Percentiles rank a stretch among this genome's conserved stretches.
Evolutionary conservation across 106 monocot genomes (phyloP).

Genomic region (Phalaenopsis aphrodite): DNA sequence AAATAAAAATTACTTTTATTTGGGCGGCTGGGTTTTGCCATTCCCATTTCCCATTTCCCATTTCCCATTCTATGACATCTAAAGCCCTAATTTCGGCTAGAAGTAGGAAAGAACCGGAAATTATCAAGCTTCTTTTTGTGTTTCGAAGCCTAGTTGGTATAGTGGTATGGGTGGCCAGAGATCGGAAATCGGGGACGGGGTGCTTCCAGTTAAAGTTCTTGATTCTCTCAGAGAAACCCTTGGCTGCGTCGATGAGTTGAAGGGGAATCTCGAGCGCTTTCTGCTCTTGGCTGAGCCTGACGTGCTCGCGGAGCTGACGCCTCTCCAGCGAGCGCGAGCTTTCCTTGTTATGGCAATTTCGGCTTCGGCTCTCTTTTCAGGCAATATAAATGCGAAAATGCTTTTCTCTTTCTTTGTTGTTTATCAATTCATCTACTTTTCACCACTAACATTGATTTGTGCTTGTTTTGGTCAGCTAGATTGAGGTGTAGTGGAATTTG

Average conservation of each 20-base stretch:
- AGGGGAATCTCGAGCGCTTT: constrained; percentile 38
- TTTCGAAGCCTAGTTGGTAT: background rate
- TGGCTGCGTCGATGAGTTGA: constrained; percentile 27
- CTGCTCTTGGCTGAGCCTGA: constrained; percentile 61
- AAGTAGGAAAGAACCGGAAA: background rate
- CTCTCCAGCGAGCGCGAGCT: constrained; percentile 67
- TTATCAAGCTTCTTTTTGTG: background rate
- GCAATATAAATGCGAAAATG: background rate
- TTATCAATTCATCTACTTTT: background rate
- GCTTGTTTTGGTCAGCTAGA: constrained; percentile 36
- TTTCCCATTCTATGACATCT: too few species aligned
- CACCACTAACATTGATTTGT: background rate
- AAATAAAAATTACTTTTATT: too few species aligned
- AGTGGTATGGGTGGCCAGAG: background rate
- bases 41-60: too few species aligned
- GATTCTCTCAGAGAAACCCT: constrained; percentile 37
- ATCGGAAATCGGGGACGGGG: background rate
- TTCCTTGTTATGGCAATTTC: constrained; percentile 65
- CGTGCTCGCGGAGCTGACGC: constrained; percentile 60
- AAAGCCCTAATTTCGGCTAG: too few species aligned
- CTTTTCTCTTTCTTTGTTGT: background rate
- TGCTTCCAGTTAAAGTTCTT: constrained; percentile 23
- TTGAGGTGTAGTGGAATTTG: constrained; percentile 67
- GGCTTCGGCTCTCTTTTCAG: constrained; percentile 47
- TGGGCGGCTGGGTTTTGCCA: too few species aligned